A percentile compares a stretch with the other conserved stretches of the same genome.
These are phyloP conservation scores for Biscogniauxia sp. DNA, from an alignment of 2,329 filamentous ascomycete species.

Conservation along the genomic window DNA sequence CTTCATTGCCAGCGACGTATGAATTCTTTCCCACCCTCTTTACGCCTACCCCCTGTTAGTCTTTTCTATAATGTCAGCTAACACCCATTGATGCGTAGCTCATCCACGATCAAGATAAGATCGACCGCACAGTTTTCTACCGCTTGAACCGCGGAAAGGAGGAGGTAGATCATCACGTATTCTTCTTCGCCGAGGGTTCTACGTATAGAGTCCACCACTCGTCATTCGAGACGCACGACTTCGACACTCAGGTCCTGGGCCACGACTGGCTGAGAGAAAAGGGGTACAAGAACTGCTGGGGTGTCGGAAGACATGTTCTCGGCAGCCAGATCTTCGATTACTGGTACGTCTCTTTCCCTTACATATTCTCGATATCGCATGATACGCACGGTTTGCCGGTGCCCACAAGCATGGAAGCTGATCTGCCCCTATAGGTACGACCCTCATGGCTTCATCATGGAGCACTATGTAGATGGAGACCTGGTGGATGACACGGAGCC, in stretches of 20 bases:
- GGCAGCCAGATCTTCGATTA: conserved; percentile 73
- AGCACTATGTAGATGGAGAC: conserved; percentile 72
- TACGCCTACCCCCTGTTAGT: background rate
- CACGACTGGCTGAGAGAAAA: conserved; percentile 66
- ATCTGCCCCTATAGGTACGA: conserved; percentile 51
- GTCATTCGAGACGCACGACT: conserved; percentile 69
- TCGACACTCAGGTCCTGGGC: conserved; percentile 67
- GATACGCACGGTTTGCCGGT: background rate
- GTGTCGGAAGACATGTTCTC: conserved; percentile 67
- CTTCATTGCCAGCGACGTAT: conserved; percentile 48
- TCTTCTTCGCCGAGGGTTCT: conserved; percentile 49
- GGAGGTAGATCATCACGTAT: conserved; percentile 49
- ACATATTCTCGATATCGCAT: background rate
- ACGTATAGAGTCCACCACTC: conserved; percentile 63
- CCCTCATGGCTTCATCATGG: conserved; percentile 60
- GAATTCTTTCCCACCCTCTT: background rate
- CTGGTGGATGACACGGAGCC: conserved; percentile 55
- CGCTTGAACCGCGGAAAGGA: conserved; percentile 43
- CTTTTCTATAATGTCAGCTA: background rate
- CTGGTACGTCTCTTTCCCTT: conserved; percentile 50
- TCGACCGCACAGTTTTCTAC: conserved; percentile 44
- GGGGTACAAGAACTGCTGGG: conserved; percentile 66
- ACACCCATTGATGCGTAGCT: conserved; percentile 29
- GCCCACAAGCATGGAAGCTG: background rate
- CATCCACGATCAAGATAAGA: conserved; percentile 37